Percentiles rank a stretch among this genome's conserved stretches.
Conservation (phyloP, 768 basidiomycete species). For the Lactarius vividus region DNA sequence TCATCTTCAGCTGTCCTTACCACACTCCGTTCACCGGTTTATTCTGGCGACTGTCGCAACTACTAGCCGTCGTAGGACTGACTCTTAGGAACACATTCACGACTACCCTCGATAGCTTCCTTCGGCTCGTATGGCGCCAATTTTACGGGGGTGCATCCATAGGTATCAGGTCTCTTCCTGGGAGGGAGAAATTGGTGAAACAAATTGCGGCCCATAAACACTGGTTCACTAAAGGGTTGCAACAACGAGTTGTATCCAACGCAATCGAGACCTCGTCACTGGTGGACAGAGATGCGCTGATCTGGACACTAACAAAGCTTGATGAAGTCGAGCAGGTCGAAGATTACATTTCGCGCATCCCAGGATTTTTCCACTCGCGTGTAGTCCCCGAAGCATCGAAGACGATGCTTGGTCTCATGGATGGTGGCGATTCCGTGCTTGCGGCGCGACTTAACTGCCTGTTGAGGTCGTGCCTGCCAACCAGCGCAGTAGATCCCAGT, state of each 20-base stretch:
- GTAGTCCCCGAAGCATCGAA: background rate
- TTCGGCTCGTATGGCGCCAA: background rate
- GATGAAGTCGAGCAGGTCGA: conserved; percentile 4
- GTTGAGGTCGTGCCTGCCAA: background rate
- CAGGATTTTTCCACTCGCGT: conserved; percentile 11
- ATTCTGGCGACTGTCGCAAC: background rate
- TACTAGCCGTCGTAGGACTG: background rate
- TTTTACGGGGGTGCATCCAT: background rate
- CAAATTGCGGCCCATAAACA: background rate
- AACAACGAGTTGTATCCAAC: background rate
- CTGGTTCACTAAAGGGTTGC: conserved; percentile 1
- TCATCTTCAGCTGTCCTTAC: conserved; percentile 5
- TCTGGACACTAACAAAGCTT: conserved; percentile 7
- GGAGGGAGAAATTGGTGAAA: background rate
- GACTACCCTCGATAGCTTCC: background rate
- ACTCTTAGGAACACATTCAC: background rate
- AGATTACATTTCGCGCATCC: conserved; percentile 1
- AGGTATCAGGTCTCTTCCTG: background rate
- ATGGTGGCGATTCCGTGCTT: conserved; percentile 7
- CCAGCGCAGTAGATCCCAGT: background rate
- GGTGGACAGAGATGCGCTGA: conserved; percentile 8
- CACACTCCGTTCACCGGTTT: conserved; percentile 1
- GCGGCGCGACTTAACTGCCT: conserved; percentile 3
- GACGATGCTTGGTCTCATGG: conserved; percentile 7
- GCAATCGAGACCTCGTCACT: background rate